Evolutionary conservation across 257 asterid species (phyloP).

Genomic region (Fraxinus pennsylvanica): DNA sequence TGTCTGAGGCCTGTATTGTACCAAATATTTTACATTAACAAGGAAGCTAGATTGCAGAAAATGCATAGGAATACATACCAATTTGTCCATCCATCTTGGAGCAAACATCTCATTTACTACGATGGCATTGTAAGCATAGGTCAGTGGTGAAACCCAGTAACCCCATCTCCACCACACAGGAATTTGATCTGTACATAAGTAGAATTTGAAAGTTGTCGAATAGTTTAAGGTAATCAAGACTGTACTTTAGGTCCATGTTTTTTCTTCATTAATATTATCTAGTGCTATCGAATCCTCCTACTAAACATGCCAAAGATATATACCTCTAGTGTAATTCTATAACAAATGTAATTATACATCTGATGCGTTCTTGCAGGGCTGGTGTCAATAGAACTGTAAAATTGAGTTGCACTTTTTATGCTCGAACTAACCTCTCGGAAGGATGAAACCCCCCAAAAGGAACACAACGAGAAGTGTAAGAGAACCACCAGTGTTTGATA

Average conservation of each 20-base stretch:
- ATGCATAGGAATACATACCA: constrained; percentile 24
- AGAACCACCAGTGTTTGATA: constrained; percentile 61
- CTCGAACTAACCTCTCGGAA: constrained; percentile 46
- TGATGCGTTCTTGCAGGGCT: too few species aligned
- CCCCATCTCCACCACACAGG: constrained; percentile 85
- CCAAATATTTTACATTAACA: neutral
- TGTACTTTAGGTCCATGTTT: neutral
- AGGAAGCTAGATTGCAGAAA: neutral
- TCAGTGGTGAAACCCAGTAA: constrained; percentile 64
- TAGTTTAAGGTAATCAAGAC: neutral
- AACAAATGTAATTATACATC: too few species aligned
- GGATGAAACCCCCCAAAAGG: constrained; percentile 64
- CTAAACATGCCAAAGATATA: too few species aligned
- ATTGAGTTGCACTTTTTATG: neutral
- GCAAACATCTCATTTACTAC: constrained; percentile 67
- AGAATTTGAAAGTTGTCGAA: neutral
- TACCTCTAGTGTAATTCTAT: neutral
- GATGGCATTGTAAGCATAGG: constrained; percentile 57
- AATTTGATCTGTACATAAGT: constrained; percentile 41
- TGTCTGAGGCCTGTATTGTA: constrained; percentile 48
- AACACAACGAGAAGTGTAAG: constrained; percentile 46
- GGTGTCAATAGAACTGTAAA: neutral
- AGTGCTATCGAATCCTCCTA: neutral
- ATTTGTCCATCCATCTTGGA: constrained; percentile 69
- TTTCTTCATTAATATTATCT: too few species aligned